Conservation (phyloP, 768 basidiomycete species). For the Suillus brevipes region DNA sequence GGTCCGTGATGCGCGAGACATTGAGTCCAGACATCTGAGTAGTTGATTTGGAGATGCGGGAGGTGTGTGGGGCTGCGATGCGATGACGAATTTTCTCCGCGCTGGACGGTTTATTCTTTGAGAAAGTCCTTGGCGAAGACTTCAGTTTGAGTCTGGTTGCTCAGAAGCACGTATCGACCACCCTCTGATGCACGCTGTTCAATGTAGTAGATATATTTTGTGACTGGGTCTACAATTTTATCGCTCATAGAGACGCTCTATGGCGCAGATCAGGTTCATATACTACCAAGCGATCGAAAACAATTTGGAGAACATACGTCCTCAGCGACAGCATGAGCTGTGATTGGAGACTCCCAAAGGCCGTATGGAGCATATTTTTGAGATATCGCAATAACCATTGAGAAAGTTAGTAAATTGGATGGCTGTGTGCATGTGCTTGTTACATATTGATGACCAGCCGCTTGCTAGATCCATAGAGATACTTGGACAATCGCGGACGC, state of each 20-base stretch:
- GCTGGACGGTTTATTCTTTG: neutral
- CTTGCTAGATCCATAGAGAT: too few relatives aligned
- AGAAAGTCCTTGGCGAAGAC: conserved; percentile 46
- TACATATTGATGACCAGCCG: too few relatives aligned
- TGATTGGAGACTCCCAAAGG: conserved; percentile 59
- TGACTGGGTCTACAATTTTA: conserved; percentile 53
- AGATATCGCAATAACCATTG: neutral
- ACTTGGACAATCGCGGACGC: too few relatives aligned
- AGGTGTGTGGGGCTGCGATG: neutral
- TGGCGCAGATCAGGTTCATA: neutral
- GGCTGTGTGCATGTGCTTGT: too few relatives aligned
- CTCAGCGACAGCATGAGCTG: conserved; percentile 47
- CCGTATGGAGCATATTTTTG: conserved; percentile 49
- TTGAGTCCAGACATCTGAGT: neutral
- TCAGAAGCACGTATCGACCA: conserved; percentile 55
- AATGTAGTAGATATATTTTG: conserved; percentile 48
- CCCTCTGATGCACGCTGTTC: conserved; percentile 57
- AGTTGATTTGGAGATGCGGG: neutral
- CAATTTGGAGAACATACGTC: conserved; percentile 28
- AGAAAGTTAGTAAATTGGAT: too few relatives aligned
- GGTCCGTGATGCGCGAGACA: neutral
- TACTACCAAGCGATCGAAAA: conserved; percentile 12
- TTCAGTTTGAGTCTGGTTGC: conserved; percentile 44
- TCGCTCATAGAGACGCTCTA: conserved; percentile 39
- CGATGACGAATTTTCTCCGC: too few relatives aligned